These are phyloP conservation scores for Oryza longistaminata DNA, from an alignment of 176 grass and related monocot species.

Conservation along the genomic window DNA sequence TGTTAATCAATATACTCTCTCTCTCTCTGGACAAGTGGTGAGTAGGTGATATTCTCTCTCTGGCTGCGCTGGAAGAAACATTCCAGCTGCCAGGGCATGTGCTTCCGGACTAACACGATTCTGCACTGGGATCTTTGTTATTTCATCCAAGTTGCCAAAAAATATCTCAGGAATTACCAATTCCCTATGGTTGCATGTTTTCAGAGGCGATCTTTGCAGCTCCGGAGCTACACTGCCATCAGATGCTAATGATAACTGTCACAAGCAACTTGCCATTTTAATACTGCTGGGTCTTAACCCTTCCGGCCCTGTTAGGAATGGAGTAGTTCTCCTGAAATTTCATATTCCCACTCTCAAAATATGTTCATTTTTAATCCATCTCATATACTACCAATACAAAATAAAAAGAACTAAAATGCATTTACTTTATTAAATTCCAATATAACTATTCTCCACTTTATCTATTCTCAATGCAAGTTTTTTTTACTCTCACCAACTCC, in stretches of 20 bases:
- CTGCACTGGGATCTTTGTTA: not conserved
- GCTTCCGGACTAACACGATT: not conserved
- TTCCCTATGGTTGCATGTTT: not conserved
- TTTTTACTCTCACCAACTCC: too few relatives aligned
- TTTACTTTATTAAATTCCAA: too few relatives aligned
- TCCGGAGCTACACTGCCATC: not conserved
- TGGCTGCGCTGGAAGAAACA: not conserved
- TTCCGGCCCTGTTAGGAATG: too few relatives aligned
- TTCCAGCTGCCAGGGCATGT: conserved; percentile 23
- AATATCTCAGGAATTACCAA: not conserved
- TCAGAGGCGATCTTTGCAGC: not conserved
- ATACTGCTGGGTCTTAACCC: too few relatives aligned
- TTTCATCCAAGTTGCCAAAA: not conserved
- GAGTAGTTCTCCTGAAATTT: too few relatives aligned
- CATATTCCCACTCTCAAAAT: too few relatives aligned
- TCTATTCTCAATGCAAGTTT: too few relatives aligned
- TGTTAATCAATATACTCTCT: not conserved
- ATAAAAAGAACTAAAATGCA: too few relatives aligned
- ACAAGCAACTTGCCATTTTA: not conserved
- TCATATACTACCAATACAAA: too few relatives aligned
- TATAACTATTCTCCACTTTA: too few relatives aligned
- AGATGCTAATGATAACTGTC: not conserved
- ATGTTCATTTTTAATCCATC: too few relatives aligned
- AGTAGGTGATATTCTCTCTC: conserved; percentile 4
- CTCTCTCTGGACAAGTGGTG: not conserved